These are phyloP conservation scores for Myochromella boudieri DNA, from an alignment of 768 basidiomycete genomes.

Conservation along the genomic window DNA sequence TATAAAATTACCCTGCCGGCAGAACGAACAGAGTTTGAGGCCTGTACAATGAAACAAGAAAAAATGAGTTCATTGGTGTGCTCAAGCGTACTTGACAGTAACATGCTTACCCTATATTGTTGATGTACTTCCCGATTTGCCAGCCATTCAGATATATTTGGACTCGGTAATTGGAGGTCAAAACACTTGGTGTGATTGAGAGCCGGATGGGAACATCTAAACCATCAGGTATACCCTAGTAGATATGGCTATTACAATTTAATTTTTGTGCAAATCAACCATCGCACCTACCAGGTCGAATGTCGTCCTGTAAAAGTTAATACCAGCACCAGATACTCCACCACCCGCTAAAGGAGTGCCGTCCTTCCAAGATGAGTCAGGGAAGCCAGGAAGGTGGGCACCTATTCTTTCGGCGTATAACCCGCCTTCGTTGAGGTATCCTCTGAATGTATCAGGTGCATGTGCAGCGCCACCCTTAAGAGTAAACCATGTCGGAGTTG, in stretches of 20 bases:
- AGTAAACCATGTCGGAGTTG: background rate
- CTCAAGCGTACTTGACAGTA: too few species aligned
- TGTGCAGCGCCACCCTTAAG: slow-evolving; percentile 35
- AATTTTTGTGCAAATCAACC: background rate
- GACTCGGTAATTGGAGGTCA: slow-evolving; percentile 46
- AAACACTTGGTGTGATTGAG: slow-evolving; percentile 41
- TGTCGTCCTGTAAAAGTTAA: slow-evolving; percentile 45
- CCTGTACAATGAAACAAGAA: slow-evolving; percentile 9
- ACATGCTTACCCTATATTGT: slow-evolving; percentile 48
- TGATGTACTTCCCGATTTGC: slow-evolving; percentile 54
- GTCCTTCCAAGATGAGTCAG: slow-evolving; percentile 36
- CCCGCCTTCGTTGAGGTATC: slow-evolving; percentile 53
- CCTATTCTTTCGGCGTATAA: slow-evolving; percentile 48
- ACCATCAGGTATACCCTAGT: slow-evolving; percentile 37
- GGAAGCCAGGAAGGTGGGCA: slow-evolving; percentile 49
- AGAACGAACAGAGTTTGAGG: slow-evolving; percentile 51
- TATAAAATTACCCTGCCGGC: slow-evolving; percentile 45
- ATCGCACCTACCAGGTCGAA: slow-evolving; percentile 34
- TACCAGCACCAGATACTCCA: slow-evolving; percentile 33
- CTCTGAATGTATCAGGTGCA: slow-evolving; percentile 44
- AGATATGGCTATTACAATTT: background rate
- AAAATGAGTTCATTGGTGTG: background rate
- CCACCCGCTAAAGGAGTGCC: slow-evolving; percentile 31
- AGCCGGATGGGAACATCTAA: slow-evolving; percentile 46
- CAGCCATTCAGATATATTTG: slow-evolving; percentile 54